A percentile compares a stretch with the other conserved stretches of the same genome.
phyloP scores from a whole-genome alignment of 2,329 filamentous ascomycete species.

The Coniella lustricola region DNA sequence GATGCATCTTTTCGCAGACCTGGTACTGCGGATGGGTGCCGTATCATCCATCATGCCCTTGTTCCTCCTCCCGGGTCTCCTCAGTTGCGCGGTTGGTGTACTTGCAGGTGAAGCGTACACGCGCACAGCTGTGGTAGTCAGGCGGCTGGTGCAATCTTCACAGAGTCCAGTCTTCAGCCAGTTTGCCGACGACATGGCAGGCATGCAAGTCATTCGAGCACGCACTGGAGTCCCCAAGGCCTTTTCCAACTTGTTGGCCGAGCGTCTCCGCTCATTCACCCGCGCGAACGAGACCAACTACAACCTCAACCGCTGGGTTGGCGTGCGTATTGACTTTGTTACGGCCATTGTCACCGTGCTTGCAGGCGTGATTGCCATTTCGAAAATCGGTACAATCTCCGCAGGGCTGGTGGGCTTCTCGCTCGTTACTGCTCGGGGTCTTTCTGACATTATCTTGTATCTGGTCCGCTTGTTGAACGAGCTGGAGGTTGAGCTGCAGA shows the following conservation, averaged over 20 bases:
- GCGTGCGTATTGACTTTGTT: constrained; percentile 46
- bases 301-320: constrained; percentile 53
- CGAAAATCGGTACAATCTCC: constrained; percentile 37
- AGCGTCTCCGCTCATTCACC: constrained; percentile 40
- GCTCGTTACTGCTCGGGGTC: constrained; percentile 46
- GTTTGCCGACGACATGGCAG: constrained; percentile 34
- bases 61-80: constrained; percentile 34
- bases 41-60: constrained; percentile 36
- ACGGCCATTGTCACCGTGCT: constrained; percentile 44
- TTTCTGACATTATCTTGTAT: constrained; percentile 44
- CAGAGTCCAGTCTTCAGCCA: constrained; percentile 50
- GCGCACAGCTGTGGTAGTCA: constrained; percentile 35
- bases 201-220: constrained; percentile 36
- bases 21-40: constrained; percentile 30
- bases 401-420: constrained; percentile 51
- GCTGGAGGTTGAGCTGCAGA: constrained; percentile 50
- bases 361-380: constrained; percentile 46
- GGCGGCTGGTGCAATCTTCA: constrained; percentile 32
- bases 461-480: constrained; percentile 50
- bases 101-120: constrained; percentile 38
- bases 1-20: constrained; percentile 32
- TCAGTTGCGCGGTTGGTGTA: constrained; percentile 31
- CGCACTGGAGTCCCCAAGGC: constrained; percentile 38
- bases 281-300: constrained; percentile 42
- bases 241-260: constrained; percentile 43